phyloP scores from a whole-genome alignment of 305 asterid genomes.

The Fraxinus sp. region DNA sequence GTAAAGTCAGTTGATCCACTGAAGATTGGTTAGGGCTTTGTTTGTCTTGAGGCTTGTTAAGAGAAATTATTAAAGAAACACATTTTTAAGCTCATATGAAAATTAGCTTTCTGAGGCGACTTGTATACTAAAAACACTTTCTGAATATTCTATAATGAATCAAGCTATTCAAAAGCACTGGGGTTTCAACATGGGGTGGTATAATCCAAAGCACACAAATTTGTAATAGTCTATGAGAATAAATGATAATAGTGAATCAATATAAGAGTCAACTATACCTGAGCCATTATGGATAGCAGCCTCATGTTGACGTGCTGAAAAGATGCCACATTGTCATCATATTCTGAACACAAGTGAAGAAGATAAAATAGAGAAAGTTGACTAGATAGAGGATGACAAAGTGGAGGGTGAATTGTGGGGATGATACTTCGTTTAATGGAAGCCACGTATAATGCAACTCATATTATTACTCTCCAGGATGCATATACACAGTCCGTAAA shows the following conservation, averaged over 20 bases:
- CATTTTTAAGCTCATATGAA: slow-evolving; percentile 15
- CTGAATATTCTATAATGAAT: slow-evolving; percentile 1
- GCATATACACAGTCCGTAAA: neutral
- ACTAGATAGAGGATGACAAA: neutral
- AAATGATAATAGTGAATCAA: slow-evolving; percentile 16
- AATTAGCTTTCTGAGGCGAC: neutral
- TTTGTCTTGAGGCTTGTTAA: slow-evolving; percentile 23
- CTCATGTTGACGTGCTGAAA: slow-evolving; percentile 5
- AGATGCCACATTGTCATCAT: slow-evolving; percentile 11
- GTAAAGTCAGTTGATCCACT: slow-evolving; percentile 10
- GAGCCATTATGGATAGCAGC: slow-evolving; percentile 23
- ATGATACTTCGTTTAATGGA: slow-evolving; percentile 13
- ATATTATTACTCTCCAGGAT: slow-evolving; percentile 17
- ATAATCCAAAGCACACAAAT: slow-evolving; percentile 6
- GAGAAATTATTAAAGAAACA: slow-evolving; percentile 18
- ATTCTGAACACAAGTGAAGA: slow-evolving; percentile 14
- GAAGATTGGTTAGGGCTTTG: slow-evolving; percentile 2
- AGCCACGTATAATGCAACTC: slow-evolving; percentile 14
- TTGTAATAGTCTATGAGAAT: neutral
- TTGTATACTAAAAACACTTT: neutral
- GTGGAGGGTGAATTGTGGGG: neutral
- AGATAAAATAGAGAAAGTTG: slow-evolving; percentile 18
- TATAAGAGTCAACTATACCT: neutral
- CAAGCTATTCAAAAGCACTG: slow-evolving; percentile 18
- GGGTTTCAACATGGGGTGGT: slow-evolving; percentile 23